Percentiles rank a stretch among this genome's conserved stretches.
Conservation (phyloP, 768 basidiomycete genomes). For the Naganishia randhawae region DNA sequence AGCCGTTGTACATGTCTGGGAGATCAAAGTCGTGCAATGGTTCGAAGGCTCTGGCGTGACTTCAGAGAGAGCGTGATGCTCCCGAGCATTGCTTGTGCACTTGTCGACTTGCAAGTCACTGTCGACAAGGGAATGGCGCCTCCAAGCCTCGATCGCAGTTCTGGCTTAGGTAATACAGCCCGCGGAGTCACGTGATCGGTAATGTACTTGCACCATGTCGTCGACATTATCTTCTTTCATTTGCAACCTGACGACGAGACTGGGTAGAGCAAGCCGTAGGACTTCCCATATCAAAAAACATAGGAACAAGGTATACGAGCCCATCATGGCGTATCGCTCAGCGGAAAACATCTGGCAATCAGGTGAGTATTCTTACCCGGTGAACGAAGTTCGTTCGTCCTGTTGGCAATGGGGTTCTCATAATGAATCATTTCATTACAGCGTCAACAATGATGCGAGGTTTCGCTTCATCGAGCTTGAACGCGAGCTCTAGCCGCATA, state of each 20-base stretch:
- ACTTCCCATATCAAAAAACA: neutral
- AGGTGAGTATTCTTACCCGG: neutral
- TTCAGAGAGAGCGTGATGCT: too few species aligned
- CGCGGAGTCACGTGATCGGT: too few species aligned
- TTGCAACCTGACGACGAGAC: neutral
- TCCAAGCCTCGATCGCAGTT: neutral
- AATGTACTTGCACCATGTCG: neutral
- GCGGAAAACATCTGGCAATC: constrained; percentile 17
- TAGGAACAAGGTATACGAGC: neutral
- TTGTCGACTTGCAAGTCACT: neutral
- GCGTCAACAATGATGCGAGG: neutral
- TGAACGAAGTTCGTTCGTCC: neutral
- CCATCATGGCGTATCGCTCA: constrained; percentile 8
- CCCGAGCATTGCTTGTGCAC: too few species aligned
- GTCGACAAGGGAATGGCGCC: neutral
- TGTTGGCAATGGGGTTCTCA: neutral
- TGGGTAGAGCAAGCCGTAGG: neutral
- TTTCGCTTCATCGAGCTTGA: neutral
- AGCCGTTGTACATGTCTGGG: constrained; percentile 29
- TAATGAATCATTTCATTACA: neutral
- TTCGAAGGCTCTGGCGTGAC: too few species aligned
- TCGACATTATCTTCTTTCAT: neutral
- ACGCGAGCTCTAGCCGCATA: constrained; percentile 4
- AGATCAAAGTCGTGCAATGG: too few species aligned
- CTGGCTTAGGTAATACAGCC: too few species aligned